Evolutionary conservation across 164 flowering plant species (phyloP).

Genomic region (Aristolochia fimbriata): DNA sequence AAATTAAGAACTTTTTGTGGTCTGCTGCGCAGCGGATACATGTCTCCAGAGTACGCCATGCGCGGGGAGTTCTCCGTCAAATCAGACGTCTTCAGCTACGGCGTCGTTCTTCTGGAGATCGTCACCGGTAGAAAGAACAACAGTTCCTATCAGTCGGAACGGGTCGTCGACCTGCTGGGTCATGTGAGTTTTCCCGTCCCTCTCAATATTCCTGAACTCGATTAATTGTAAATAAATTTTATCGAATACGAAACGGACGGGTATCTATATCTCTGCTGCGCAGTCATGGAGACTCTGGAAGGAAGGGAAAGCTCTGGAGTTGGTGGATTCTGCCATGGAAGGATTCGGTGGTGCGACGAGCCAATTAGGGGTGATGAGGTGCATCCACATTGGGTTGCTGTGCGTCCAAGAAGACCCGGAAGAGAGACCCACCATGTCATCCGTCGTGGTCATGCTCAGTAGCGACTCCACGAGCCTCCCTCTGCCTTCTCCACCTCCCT

Average conservation of each 20-base stretch:
- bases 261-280: too few species aligned
- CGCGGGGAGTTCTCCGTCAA: conserved; percentile 4
- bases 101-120: conserved; percentile 1
- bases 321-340: conserved; percentile 9
- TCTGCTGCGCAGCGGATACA: conserved; percentile 1
- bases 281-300: conserved; percentile 22
- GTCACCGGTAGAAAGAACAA: not conserved
- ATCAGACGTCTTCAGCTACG: conserved; percentile 5
- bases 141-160: not conserved
- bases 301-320: conserved; percentile 3
- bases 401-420: conserved; percentile 21
- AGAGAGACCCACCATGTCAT: conserved; percentile 20
- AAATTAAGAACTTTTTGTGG: not conserved
- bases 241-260: not conserved
- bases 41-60: conserved; percentile 7
- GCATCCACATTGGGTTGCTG: conserved; percentile 22
- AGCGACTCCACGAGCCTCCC: conserved; percentile 12
- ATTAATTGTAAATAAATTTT: too few species aligned
- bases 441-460: conserved; percentile 16
- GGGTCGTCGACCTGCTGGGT: not conserved
- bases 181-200: not conserved
- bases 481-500: conserved; percentile 14
- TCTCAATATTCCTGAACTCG: not conserved
- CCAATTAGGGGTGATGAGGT: conserved; percentile 20
- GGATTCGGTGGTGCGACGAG: not conserved